Conservation (phyloP, 129 eudicot species). For the Chrysanthemum seticuspe region DNA sequence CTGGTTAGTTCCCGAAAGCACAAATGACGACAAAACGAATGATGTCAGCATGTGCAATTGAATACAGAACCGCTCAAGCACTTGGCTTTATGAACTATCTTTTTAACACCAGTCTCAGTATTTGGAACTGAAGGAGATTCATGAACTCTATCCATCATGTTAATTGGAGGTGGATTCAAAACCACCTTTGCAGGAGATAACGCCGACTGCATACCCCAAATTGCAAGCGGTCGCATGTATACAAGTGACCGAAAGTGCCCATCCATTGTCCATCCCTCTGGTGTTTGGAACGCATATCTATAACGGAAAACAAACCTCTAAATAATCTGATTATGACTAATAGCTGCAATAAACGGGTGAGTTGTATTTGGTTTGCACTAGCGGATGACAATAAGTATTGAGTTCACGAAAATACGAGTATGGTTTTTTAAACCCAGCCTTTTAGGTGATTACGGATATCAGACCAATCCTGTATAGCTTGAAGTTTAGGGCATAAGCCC, state of each 20-base stretch:
- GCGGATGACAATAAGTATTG: too few relatives aligned
- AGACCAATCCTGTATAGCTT: too few relatives aligned
- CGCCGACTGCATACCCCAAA: conserved; percentile 98
- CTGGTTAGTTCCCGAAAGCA: not conserved
- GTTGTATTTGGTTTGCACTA: too few relatives aligned
- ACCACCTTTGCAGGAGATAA: conserved; percentile 50
- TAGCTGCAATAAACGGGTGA: too few relatives aligned
- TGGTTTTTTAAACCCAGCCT: too few relatives aligned
- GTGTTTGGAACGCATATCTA: conserved; percentile 93
- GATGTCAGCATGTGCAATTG: conserved; percentile 55
- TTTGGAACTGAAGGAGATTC: conserved; percentile 27
- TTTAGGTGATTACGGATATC: too few relatives aligned
- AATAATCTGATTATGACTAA: not conserved
- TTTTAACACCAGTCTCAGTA: conserved; percentile 48
- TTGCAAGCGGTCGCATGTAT: conserved; percentile 94
- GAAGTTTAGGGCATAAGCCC: too few relatives aligned
- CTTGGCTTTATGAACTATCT: conserved; percentile 47
- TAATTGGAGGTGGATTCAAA: conserved; percentile 59
- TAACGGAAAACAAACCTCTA: conserved; percentile 8
- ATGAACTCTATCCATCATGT: conserved; percentile 68
- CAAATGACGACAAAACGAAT: not conserved
- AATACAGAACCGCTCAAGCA: conserved; percentile 66
- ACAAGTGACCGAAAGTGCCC: conserved; percentile 89
- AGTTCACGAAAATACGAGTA: too few relatives aligned
- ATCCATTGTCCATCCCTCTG: conserved; percentile 93